Base-by-base conservation (phyloP, 2,329 filamentous ascomycete genomes). In the Epichloe sp. region DNA sequence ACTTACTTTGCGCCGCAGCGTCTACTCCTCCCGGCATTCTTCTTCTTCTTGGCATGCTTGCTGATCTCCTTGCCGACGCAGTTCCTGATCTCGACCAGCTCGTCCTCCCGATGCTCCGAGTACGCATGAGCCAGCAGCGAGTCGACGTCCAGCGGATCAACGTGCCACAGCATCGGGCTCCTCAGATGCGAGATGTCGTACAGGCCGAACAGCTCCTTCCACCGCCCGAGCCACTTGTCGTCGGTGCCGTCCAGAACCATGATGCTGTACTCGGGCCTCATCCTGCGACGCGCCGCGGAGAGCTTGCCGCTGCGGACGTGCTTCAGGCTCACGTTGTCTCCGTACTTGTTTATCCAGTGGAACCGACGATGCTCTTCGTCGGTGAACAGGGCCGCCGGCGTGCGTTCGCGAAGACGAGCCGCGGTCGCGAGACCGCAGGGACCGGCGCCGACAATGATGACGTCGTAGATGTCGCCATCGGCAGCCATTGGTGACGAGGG, bases 291-390 rank as follows among this genome's bases (percentile, higher is more conserved):
- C 0, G 54, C 49, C 21, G 48, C 49, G 3, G 49, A 62, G 42
- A 59, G 52, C 57, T 67, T 68, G 50, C 66, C 56, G 47, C 62
- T 60, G 54, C 66, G 60, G n/a, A 65, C 61, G 21, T 68, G 61
- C 51, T 80, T 82, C 54, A 83, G 70, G 7, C 73, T 72, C 64
- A 81, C 78, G 34, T 78, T 76, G 31, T 73, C 73, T 31, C 76
- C 75, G 60, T 87, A 78, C 51, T 81, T 83, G 52, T 75, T 75
- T 52, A 88, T 82, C 83, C 85, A 89, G 64, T 86, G 80, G 62
- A 86, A 91, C n/a, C 86, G 76, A 42, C 83, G 80, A 60, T 91
- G 86, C 60, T 91, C 87, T 57, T 87, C 85, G 61, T 91, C 86
- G 0, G 86, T 90, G 66, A 91, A 91, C 49, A 89, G 79, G 1